Evolutionary conservation across 2,329 filamentous ascomycete species (phyloP).

Genomic region (Botryotinia calthae): DNA sequence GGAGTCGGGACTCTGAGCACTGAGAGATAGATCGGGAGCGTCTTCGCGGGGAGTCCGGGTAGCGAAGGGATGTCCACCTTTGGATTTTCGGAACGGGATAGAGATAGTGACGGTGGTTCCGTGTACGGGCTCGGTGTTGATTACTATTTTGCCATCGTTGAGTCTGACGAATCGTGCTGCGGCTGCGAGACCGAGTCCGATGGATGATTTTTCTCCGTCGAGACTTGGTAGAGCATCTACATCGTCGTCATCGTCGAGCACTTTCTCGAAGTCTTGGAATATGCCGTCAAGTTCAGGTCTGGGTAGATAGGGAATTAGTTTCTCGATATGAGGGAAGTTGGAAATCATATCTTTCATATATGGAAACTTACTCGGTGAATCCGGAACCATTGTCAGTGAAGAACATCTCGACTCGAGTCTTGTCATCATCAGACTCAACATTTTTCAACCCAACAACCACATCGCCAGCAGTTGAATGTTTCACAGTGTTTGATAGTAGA

Average conservation of each 20-base stretch:
- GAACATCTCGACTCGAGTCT: slow-evolving; percentile 27
- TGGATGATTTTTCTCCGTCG: not conserved
- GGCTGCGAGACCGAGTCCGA: slow-evolving; percentile 31
- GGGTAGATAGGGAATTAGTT: slow-evolving; percentile 73
- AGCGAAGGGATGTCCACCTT: not conserved
- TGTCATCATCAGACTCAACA: slow-evolving; percentile 17
- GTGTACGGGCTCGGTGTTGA: slow-evolving; percentile 23
- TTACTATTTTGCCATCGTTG: slow-evolving; percentile 30
- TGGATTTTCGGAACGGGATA: slow-evolving; percentile 30
- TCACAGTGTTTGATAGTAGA: slow-evolving; percentile 29
- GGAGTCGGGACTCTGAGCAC: no score
- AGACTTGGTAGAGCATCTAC: slow-evolving; percentile 31
- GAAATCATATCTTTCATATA: slow-evolving; percentile 46
- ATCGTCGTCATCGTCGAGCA: slow-evolving; percentile 48
- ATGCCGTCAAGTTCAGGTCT: slow-evolving; percentile 54
- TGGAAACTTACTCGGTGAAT: slow-evolving; percentile 24
- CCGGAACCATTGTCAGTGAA: slow-evolving; percentile 29
- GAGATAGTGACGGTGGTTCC: slow-evolving; percentile 31
- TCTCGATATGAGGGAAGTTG: slow-evolving; percentile 70
- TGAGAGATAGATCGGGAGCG: no score
- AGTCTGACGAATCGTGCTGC: slow-evolving; percentile 31
- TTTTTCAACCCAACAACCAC: slow-evolving; percentile 25
- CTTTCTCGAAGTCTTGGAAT: slow-evolving; percentile 59
- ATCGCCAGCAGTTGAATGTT: slow-evolving; percentile 25
- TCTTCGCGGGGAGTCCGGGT: no score